These are phyloP conservation scores for Saposhnikovia divaricata DNA, from an alignment of 129 eudicot genomes.

Conservation along the genomic window DNA sequence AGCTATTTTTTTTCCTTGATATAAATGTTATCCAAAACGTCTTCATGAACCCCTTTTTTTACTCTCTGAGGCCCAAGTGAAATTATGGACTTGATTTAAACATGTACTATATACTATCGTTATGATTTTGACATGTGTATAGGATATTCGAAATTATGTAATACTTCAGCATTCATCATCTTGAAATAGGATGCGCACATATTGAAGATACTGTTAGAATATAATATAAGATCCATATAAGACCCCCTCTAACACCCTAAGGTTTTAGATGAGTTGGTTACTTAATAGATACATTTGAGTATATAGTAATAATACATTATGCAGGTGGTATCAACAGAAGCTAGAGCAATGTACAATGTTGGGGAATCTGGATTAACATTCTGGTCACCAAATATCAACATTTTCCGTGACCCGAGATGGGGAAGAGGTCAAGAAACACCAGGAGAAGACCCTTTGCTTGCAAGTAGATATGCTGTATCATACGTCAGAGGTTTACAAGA, in stretches of 20 bases:
- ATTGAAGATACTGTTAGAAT: neutral
- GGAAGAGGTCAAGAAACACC: slow-evolving; percentile 80
- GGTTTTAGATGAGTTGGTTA: too few relatives aligned
- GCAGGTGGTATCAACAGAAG: slow-evolving; percentile 72
- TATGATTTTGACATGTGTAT: neutral
- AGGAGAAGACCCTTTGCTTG: slow-evolving; percentile 60
- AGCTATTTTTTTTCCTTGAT: too few relatives aligned
- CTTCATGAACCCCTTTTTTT: too few relatives aligned
- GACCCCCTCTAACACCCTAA: too few relatives aligned
- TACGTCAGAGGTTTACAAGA: slow-evolving; percentile 61
- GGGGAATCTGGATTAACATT: slow-evolving; percentile 58
- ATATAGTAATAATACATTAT: neutral
- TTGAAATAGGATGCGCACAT: neutral
- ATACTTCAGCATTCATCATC: neutral
- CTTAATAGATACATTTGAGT: neutral
- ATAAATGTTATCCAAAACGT: too few relatives aligned
- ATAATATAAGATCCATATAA: too few relatives aligned
- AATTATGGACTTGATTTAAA: neutral
- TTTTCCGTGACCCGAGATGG: slow-evolving; percentile 74
- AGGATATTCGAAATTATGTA: neutral
- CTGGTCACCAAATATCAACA: slow-evolving; percentile 72
- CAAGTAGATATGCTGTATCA: slow-evolving; percentile 34
- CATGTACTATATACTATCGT: neutral
- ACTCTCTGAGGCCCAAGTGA: neutral
- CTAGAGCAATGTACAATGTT: slow-evolving; percentile 71